Evolutionary conservation across 2,329 filamentous ascomycete genomes (phyloP).

Genomic region (Colletotrichum graminicola): DNA sequence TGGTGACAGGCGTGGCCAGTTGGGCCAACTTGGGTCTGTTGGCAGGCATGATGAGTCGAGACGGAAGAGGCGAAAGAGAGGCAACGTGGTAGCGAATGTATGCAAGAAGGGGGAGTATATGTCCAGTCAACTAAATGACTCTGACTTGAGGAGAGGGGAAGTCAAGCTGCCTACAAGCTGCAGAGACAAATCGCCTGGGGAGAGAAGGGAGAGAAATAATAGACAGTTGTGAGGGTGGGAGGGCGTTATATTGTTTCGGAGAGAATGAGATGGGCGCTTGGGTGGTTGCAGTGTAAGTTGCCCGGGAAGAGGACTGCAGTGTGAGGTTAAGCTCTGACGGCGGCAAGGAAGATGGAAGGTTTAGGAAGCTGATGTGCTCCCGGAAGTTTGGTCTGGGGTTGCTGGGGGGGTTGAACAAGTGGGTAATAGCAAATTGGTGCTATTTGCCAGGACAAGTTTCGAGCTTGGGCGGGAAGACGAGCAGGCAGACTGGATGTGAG

Average conservation of each 20-base stretch:
- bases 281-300: slow-evolving; percentile 42
- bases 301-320: slow-evolving; percentile 24
- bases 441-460: slow-evolving; percentile 34
- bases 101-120: slow-evolving; percentile 22
- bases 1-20: slow-evolving; percentile 72
- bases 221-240: slow-evolving; percentile 52
- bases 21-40: slow-evolving; percentile 71
- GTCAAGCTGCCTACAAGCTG: slow-evolving; percentile 51
- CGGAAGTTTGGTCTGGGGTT: slow-evolving; percentile 42
- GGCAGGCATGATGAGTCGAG: slow-evolving; percentile 60
- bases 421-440: slow-evolving; percentile 36
- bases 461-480: slow-evolving; percentile 34
- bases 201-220: slow-evolving; percentile 45
- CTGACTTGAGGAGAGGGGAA: slow-evolving; percentile 52
- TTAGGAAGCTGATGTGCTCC: slow-evolving; percentile 31
- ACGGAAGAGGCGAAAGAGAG: slow-evolving; percentile 35
- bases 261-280: slow-evolving; percentile 50
- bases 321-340: slow-evolving; percentile 43
- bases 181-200: slow-evolving; percentile 54
- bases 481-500: slow-evolving; percentile 31
- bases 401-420: slow-evolving; percentile 38
- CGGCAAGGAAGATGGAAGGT: slow-evolving; percentile 39
- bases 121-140: slow-evolving; percentile 62
- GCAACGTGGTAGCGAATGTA: slow-evolving; percentile 40
- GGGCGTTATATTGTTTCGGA: slow-evolving; percentile 52